phyloP scores from a whole-genome alignment of 306 rosid genomes.

The Prunus mongolica region DNA sequence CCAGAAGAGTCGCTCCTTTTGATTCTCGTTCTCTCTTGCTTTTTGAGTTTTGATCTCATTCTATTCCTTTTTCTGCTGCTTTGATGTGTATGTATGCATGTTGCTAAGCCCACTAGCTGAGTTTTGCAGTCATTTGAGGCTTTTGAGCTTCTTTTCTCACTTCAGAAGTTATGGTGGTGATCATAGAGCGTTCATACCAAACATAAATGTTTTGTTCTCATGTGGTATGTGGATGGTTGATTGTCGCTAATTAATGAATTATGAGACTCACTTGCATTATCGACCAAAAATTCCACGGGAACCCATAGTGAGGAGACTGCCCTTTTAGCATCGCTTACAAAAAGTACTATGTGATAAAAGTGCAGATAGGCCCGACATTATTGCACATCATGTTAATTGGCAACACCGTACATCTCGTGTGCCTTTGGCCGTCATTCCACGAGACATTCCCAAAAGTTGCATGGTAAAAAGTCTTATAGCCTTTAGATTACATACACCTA shows the following conservation, averaged over 20 bases:
- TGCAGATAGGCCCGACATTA: not conserved
- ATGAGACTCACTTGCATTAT: no score
- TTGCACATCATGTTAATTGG: not conserved
- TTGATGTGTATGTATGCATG: not conserved
- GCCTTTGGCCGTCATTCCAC: not conserved
- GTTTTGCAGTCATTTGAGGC: slow-evolving; percentile 1
- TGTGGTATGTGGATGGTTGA: no score
- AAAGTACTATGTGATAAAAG: not conserved
- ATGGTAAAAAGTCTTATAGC: not conserved
- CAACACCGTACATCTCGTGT: not conserved
- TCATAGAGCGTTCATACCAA: not conserved
- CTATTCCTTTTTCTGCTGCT: not conserved
- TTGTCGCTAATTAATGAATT: no score
- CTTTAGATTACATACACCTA: no score
- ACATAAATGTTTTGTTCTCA: no score
- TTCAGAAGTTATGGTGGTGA: not conserved
- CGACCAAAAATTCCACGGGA: no score
- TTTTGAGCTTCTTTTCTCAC: slow-evolving; percentile 4
- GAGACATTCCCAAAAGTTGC: not conserved
- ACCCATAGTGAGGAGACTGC: no score
- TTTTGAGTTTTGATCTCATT: not conserved
- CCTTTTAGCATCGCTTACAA: not conserved
- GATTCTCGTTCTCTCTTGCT: not conserved
- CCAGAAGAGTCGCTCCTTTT: not conserved
- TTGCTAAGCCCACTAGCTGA: not conserved